Conservation (phyloP, 163 green algal genomes). For the Scenedesmus sp. region DNA sequence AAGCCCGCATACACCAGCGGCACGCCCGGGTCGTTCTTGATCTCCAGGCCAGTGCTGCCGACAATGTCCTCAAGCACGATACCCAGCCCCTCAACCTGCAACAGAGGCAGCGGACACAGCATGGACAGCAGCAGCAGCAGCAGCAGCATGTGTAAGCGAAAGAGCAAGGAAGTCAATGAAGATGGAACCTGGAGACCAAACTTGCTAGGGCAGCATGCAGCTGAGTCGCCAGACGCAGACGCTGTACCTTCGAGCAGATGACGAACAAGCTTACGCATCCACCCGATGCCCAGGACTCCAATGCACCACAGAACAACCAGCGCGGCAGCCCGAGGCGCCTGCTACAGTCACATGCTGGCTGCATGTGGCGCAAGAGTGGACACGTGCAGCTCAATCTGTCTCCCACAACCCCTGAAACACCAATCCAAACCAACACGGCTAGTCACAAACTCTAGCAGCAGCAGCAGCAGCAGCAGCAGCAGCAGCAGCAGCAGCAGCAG, state of each 20-base stretch:
- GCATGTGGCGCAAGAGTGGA: no score
- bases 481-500: not conserved
- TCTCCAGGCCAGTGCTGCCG: conserved; percentile 87
- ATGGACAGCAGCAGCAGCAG: not conserved
- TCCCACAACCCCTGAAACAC: no score
- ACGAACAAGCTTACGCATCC: no score
- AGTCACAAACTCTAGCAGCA: not conserved
- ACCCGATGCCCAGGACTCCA: no score
- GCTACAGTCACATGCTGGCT: no score
- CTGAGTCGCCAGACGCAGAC: no score
- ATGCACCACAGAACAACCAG: no score
- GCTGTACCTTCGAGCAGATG: no score
- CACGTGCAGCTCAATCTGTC: not conserved
- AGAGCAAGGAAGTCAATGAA: not conserved
- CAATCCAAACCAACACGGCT: no score
- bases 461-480: not conserved
- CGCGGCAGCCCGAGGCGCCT: no score
- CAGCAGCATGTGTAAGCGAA: not conserved
- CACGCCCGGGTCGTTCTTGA: conserved; percentile 97
- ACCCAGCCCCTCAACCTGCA: conserved; percentile 78
- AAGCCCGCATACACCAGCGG: conserved; percentile 96
- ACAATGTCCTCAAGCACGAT: conserved; percentile 83
- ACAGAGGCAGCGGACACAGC: not conserved
- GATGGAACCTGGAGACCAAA: no score
- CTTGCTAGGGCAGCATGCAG: no score